A percentile compares a stretch with the other conserved stretches of the same genome.
Evolutionary conservation across 495 filamentous ascomycete species (phyloP).

Genomic region (Penicillium crystallinum): DNA sequence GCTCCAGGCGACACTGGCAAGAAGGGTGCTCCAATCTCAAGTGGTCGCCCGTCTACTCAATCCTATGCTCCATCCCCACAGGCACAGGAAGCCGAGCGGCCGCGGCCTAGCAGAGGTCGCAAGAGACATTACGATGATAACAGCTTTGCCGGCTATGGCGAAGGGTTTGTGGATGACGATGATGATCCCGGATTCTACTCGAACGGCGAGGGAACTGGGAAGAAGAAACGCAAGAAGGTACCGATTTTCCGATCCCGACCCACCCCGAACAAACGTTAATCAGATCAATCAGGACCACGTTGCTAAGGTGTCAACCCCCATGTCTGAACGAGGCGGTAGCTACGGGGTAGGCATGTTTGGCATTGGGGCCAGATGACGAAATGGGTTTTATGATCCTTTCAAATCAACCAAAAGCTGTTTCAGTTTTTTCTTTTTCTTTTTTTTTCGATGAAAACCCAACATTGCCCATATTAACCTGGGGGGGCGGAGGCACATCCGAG

Average conservation of each 20-base stretch:
- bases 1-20: conserved; percentile 28
- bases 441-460: conserved; percentile 12
- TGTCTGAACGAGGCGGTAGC: conserved; percentile 42
- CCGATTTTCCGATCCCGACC: background rate
- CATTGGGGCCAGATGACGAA: conserved; percentile 44
- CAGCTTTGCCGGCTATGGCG: conserved; percentile 64
- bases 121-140: conserved; percentile 65
- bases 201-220: conserved; percentile 40
- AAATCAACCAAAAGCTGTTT: conserved; percentile 21
- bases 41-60: conserved; percentile 21
- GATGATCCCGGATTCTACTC: conserved; percentile 48
- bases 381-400: conserved; percentile 7
- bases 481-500: conserved; percentile 4
- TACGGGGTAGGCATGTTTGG: conserved; percentile 47
- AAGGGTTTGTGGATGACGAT: conserved; percentile 58
- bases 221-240: conserved; percentile 53
- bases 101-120: conserved; percentile 54
- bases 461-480: conserved; percentile 2
- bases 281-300: conserved; percentile 36
- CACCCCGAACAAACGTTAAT: conserved; percentile 1
- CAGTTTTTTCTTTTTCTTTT: conserved; percentile 8
- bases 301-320: conserved; percentile 39
- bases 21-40: conserved; percentile 33
- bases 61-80: conserved; percentile 28
- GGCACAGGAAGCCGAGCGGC: conserved; percentile 38